A percentile compares a stretch with the other conserved stretches of the same genome.
These are phyloP conservation scores for Hypoxylon sp. DNA, from an alignment of 2,329 filamentous ascomycete genomes.

Conservation along the genomic window DNA sequence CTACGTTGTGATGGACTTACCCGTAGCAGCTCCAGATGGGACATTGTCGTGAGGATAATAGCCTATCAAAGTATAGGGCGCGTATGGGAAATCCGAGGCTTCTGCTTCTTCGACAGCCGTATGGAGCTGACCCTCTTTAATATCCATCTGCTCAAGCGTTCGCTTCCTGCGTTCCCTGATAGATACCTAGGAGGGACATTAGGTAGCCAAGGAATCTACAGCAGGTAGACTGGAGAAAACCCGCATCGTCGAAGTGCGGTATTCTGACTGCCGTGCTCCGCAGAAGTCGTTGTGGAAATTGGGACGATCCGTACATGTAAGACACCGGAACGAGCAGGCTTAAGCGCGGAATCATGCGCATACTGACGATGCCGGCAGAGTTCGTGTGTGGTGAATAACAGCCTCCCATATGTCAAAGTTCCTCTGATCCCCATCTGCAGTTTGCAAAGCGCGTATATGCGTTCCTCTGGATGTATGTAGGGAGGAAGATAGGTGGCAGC, in stretches of 20 bases:
- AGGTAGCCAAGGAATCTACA: too few relatives aligned
- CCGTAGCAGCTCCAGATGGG: slow-evolving; percentile 19
- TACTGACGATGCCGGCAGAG: slow-evolving; percentile 39
- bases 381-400: slow-evolving; percentile 24
- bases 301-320: slow-evolving; percentile 34
- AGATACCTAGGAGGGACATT: too few relatives aligned
- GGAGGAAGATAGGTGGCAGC: too few relatives aligned
- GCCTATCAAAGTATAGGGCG: slow-evolving; percentile 25
- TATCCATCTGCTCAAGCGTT: slow-evolving; percentile 4
- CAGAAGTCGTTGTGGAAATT: slow-evolving; percentile 35
- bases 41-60: slow-evolving; percentile 11
- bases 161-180: too few relatives aligned
- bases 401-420: slow-evolving; percentile 28
- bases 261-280: slow-evolving; percentile 28
- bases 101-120: slow-evolving; percentile 2
- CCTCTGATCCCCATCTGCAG: slow-evolving; percentile 19
- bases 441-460: too few relatives aligned
- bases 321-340: slow-evolving; percentile 39
- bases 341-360: slow-evolving; percentile 40
- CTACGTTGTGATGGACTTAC: slow-evolving; percentile 7
- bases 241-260: slow-evolving; percentile 9
- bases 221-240: slow-evolving; percentile 4
- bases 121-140: slow-evolving; percentile 11
- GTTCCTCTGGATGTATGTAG: too few relatives aligned
- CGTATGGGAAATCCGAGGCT: neutral